Conservation (phyloP, 805 yeast species). For the Wickerhamiella azyma region DNA sequence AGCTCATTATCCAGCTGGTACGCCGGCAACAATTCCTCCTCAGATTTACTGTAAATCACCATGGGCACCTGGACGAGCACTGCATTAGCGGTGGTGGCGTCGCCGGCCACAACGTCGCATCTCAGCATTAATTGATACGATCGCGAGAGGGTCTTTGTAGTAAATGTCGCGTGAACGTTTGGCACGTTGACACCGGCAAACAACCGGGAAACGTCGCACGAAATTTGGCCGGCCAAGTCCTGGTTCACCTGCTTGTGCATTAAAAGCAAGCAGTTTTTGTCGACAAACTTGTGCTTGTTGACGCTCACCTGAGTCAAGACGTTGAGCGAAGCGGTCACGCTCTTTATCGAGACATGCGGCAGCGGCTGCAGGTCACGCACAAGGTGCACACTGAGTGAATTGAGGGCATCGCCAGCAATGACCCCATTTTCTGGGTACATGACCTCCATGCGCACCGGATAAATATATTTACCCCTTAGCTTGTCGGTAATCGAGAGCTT, state of each 20-base stretch:
- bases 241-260: not conserved
- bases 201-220: not conserved
- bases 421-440: constrained; percentile 2
- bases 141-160: constrained; percentile 2
- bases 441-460: constrained; percentile 2
- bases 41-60: not conserved
- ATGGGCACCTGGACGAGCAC: not conserved
- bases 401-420: not conserved
- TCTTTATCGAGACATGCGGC: not conserved
- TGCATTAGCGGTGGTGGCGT: not conserved
- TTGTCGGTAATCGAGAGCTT: constrained; percentile 1
- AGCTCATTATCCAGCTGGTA: constrained; percentile 1
- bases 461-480: not conserved
- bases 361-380: constrained; percentile 3
- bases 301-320: constrained; percentile 2
- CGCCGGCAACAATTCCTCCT: not conserved
- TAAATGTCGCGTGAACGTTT: not conserved
- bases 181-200: not conserved
- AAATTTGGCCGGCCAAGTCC: not conserved
- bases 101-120: not conserved
- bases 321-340: not conserved
- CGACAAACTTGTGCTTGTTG: constrained; percentile 2
- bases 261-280: not conserved
- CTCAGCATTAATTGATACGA: not conserved
- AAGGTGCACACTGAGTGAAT: not conserved